Evolutionary conservation across 1,139 yeast genomes (phyloP), one percentile per base, ranked within the genome.

Genomic region (Tardiomyces depauwii): DNA sequence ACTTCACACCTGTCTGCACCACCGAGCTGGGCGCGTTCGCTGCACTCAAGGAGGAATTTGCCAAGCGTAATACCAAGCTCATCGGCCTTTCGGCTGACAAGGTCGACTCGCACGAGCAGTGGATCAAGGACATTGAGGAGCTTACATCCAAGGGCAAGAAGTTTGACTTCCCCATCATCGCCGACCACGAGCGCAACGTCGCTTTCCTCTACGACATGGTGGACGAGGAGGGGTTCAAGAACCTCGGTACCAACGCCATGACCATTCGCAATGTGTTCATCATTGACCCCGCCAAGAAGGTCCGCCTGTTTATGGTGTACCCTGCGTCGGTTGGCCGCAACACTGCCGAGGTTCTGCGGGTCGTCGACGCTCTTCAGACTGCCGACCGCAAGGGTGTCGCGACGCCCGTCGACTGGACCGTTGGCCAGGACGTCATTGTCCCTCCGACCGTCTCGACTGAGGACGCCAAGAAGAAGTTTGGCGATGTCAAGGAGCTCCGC

Each of bases 21-120:
- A 87, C 96, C 46, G 96, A 87, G 71, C 75, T 87, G 59, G 95
- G 96, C 53, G 95, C 95, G 14, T 87, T 87, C 60, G 86, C 96
- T 52, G 75, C 78, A 61, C 74, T 86, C 65, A 81, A 83, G 69
- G 87, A 86, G 33, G 94, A 86, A 64, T 87, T 87, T 61, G 77
- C 76, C 59, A 74, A 80, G 66, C 79, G 95, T 67, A 77, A 79
- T 61, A 82, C 84, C 58, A 86, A 87, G 72, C 74, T 87, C 65
- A 80, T 87, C 62, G 96, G 95, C 48, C 73, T 87, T 56, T 81
- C 91, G 42, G 87, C 93, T 47, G 87, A 86, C 65, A 79, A 76
- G 53, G 77, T 85, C 52, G 83, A 81, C 57, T 75, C 80, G 49
- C 96, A 87, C 71, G 72, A 75, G 52, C 74, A 74, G 47, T 87